These are phyloP conservation scores for Sugiyamaella japonica DNA, from an alignment of 1,139 yeast species.

Conservation along the genomic window DNA sequence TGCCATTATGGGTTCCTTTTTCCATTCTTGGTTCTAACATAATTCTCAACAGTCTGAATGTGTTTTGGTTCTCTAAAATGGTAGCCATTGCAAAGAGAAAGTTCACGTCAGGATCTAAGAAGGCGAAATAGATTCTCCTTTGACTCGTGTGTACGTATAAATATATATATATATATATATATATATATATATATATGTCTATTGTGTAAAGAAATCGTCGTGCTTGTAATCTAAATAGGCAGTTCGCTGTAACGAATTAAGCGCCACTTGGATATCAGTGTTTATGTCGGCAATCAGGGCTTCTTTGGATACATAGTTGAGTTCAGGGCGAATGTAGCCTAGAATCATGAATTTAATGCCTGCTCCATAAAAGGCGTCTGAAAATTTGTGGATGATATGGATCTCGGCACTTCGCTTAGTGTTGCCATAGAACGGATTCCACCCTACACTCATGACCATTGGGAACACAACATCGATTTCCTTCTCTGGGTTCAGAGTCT, in stretches of 20 bases:
- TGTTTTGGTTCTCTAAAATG: constrained; percentile 73
- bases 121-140: not conserved
- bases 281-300: constrained; percentile 85
- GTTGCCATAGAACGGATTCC: constrained; percentile 91
- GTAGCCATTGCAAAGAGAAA: constrained; percentile 50
- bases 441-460: constrained; percentile 94
- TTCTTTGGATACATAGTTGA: constrained; percentile 81
- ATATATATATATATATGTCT: not conserved
- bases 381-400: constrained; percentile 77
- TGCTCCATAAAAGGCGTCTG: constrained; percentile 78
- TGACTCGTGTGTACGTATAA: too few species aligned
- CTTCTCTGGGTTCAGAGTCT: constrained; percentile 43
- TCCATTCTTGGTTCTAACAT: constrained; percentile 62
- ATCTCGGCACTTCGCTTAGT: constrained; percentile 63
- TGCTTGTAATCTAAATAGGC: constrained; percentile 37
- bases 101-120: constrained; percentile 8
- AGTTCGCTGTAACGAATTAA: constrained; percentile 47
- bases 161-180: not conserved
- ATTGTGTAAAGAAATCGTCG: constrained; percentile 27
- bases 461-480: constrained; percentile 57
- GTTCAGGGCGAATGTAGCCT: constrained; percentile 91
- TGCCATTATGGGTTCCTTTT: constrained; percentile 45
- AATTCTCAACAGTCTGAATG: constrained; percentile 65
- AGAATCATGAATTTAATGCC: constrained; percentile 62
- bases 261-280: constrained; percentile 71